Conservation (phyloP, 768 basidiomycete genomes). For the Mycena rebaudengoi region DNA sequence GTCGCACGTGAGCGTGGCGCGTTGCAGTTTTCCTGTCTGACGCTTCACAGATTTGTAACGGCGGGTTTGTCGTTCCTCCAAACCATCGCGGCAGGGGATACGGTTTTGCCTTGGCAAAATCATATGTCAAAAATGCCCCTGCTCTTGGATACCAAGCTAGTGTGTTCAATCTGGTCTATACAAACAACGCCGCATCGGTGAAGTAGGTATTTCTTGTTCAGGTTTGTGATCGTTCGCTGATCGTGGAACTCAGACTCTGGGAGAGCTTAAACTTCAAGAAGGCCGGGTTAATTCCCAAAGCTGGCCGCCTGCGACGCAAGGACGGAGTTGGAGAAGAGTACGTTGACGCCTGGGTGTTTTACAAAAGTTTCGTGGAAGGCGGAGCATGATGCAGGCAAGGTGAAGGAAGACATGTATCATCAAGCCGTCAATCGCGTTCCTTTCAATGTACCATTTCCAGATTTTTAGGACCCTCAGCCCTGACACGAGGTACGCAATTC, state of each 20-base stretch:
- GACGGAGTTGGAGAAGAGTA: slow-evolving; percentile 86
- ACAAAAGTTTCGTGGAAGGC: slow-evolving; percentile 75
- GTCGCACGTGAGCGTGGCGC: slow-evolving; percentile 80
- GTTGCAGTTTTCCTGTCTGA: neutral
- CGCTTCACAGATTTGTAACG: slow-evolving; percentile 78
- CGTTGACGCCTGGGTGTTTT: slow-evolving; percentile 87
- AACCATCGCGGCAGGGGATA: slow-evolving; percentile 69
- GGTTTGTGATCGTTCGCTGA: slow-evolving; percentile 7
- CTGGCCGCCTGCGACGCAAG: slow-evolving; percentile 71
- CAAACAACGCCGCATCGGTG: slow-evolving; percentile 80
- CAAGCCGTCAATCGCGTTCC: neutral
- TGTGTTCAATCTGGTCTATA: slow-evolving; percentile 93
- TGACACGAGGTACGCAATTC: neutral
- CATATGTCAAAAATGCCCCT: slow-evolving; percentile 85
- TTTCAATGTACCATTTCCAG: slow-evolving; percentile 22
- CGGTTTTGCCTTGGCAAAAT: slow-evolving; percentile 76
- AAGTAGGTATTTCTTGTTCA: slow-evolving; percentile 52
- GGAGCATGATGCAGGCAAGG: slow-evolving; percentile 20
- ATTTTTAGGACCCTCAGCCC: neutral
- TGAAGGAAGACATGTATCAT: too few species aligned
- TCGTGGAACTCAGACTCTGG: slow-evolving; percentile 70
- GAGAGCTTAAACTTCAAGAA: slow-evolving; percentile 83
- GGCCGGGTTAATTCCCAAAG: slow-evolving; percentile 78
- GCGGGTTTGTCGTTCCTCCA: slow-evolving; percentile 83
- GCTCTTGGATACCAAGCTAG: slow-evolving; percentile 78